These are phyloP conservation scores for Metschnikowia cubensis DNA, from an alignment of 805 yeast species.

Conservation along the genomic window DNA sequence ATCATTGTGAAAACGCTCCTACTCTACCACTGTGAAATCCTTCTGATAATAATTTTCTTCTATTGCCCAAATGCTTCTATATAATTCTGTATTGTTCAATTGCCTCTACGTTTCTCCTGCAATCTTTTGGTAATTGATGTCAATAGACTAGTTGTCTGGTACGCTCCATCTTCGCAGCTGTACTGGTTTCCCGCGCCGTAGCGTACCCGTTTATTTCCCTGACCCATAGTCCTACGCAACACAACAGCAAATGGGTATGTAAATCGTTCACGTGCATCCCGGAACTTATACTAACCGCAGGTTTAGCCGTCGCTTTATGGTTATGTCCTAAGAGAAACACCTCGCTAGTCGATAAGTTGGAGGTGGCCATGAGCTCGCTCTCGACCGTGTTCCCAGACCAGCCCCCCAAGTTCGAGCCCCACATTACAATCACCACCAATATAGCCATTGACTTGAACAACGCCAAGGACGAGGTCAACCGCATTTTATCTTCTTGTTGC, in stretches of 20 bases:
- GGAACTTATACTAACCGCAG: constrained; percentile 10
- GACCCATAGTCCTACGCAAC: background rate
- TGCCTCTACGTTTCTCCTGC: too few relatives aligned
- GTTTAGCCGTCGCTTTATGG: constrained; percentile 62
- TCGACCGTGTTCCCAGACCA: constrained; percentile 66
- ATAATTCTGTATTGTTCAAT: too few relatives aligned
- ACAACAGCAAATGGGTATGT: constrained; percentile 12
- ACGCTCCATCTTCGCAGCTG: background rate
- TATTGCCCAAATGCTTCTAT: too few relatives aligned
- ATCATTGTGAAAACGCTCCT: too few relatives aligned
- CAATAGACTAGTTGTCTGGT: background rate
- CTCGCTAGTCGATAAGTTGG: constrained; percentile 51
- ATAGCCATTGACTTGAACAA: constrained; percentile 41
- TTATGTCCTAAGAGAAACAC: constrained; percentile 60
- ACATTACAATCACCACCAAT: constrained; percentile 68
- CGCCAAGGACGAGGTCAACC: constrained; percentile 51
- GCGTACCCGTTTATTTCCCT: background rate
- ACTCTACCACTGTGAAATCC: too few relatives aligned
- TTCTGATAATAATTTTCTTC: too few relatives aligned
- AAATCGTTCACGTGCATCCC: background rate
- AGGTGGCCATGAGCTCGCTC: constrained; percentile 58
- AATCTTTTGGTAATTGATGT: background rate
- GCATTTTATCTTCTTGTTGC: constrained; percentile 52
- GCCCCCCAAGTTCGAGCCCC: constrained; percentile 69
- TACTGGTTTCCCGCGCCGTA: constrained; percentile 2